A percentile compares a stretch with the other conserved stretches of the same genome.
Conservation (phyloP, 495 filamentous ascomycete species). For the Hypoxylon fuscum region DNA sequence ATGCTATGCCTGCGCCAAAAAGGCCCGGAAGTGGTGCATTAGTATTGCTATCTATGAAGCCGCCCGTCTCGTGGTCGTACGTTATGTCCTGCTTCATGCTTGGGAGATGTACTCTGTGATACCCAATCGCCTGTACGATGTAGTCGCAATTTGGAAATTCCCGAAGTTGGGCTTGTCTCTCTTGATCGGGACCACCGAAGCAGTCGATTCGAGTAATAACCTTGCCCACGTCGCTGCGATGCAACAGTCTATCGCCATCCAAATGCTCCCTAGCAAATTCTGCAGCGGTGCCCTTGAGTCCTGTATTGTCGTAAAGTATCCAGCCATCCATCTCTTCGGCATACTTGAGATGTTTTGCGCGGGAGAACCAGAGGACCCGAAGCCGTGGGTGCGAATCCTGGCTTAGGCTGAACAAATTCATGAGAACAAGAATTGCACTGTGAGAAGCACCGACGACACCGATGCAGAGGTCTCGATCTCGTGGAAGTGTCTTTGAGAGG, state of each 20-base stretch:
- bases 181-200: conserved; percentile 49
- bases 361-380: conserved; percentile 68
- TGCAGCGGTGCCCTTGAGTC: conserved; percentile 67
- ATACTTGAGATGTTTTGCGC: conserved; percentile 64
- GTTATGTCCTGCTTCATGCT: conserved; percentile 50
- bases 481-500: conserved; percentile 55
- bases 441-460: conserved; percentile 69
- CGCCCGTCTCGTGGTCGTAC: conserved; percentile 61
- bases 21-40: conserved; percentile 56
- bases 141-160: conserved; percentile 60
- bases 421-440: conserved; percentile 68
- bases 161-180: conserved; percentile 52
- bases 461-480: conserved; percentile 49
- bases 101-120: conserved; percentile 59
- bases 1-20: conserved; percentile 69
- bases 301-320: conserved; percentile 71
- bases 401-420: conserved; percentile 65
- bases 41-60: conserved; percentile 54
- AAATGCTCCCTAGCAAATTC: conserved; percentile 66
- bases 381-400: conserved; percentile 58
- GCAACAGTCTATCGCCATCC: conserved; percentile 58
- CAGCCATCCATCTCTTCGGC: conserved; percentile 69
- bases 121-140: conserved; percentile 66
- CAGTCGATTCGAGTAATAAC: conserved; percentile 61
- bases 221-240: conserved; percentile 59